phyloP scores from a whole-genome alignment of 192 early-diverging fungal genomes.

The Linnemannia elongata region DNA sequence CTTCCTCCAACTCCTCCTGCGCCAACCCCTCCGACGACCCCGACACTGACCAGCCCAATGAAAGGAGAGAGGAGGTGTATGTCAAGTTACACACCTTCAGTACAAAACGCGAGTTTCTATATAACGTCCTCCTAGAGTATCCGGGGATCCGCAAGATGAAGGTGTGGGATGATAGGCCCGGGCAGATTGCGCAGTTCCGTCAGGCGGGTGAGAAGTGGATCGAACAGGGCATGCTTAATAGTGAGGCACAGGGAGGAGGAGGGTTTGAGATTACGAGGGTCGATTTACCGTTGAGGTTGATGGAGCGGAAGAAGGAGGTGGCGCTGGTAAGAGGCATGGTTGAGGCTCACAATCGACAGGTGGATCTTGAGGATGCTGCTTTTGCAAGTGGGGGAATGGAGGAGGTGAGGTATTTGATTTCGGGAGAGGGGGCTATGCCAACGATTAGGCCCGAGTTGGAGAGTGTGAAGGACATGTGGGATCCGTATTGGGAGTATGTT shows the following conservation, averaged over 20 bases:
- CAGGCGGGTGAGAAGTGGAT: constrained; percentile 30
- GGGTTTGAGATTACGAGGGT: constrained; percentile 16
- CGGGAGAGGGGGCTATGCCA: constrained; percentile 27
- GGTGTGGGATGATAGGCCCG: constrained; percentile 72
- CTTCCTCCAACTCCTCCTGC: not conserved
- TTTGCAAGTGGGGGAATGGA: not conserved
- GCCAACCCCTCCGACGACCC: too few relatives aligned
- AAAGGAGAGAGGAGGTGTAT: not conserved
- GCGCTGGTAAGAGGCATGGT: constrained; percentile 26
- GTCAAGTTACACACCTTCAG: constrained; percentile 65
- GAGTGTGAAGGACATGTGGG: constrained; percentile 22
- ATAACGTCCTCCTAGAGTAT: constrained; percentile 63
- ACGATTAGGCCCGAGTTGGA: constrained; percentile 19
- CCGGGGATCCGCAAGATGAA: constrained; percentile 58
- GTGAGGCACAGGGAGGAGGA: too few relatives aligned
- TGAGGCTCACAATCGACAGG: constrained; percentile 30
- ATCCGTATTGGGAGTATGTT: constrained; percentile 22
- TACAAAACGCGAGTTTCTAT: constrained; percentile 69
- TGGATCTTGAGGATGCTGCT: constrained; percentile 14
- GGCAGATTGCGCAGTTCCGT: constrained; percentile 52
- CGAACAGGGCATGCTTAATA: constrained; percentile 4
- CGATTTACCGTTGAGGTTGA: not conserved
- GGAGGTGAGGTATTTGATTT: not conserved
- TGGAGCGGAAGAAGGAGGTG: constrained; percentile 25
- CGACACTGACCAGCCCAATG: not conserved